Evolutionary conservation across 306 rosid species (phyloP), one percentile per base, ranked within the genome.

Genomic region (Carpinus viminea): DNA sequence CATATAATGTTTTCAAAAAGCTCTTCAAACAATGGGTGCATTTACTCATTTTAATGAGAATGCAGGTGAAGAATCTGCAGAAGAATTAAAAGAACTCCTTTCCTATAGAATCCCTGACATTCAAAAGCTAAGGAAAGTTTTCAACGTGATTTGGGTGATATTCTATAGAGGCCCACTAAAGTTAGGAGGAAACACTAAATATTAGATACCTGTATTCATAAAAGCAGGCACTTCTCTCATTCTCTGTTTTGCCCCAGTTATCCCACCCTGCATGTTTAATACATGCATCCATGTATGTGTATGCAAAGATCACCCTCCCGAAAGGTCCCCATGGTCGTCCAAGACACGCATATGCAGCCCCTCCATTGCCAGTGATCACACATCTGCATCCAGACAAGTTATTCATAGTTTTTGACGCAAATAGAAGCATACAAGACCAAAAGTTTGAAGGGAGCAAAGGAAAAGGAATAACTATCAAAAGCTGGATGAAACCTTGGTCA

Each of bases 311-410:
- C 52, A 94, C 98, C 85, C 98, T 89, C 75, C 91, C 98, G 78
- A 83, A 94, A 68, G 97, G 94, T 74, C 97, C 97, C 98, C 98
- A 94, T 10, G 98, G 98, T 54, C 98, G 78, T 72, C 98, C 98
- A 8, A 94, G 92, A 77, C 83, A 79, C 70, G 88, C 41, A 56
- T 87, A 90, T 66, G 90, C 66, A 73, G 77, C 61, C 75, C 81
- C 91, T 28, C 91, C 92, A 69, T 86, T 89, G 68, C 97, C 96
- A 18, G 97, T 94, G 59, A 92, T 89, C 74, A 89, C 90, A 82
- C 97, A 92, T 82, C 98, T 94, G 82, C 87, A 83, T 53, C 55
- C 70, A 81, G 73, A 20, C 57, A 68, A 36, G 77, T n/a, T 50
- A 72, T 60, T 59, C 45, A 52, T 12, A 53, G 41, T 38, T n/a